A percentile compares a stretch with the other conserved stretches of the same genome.
phyloP scores from a whole-genome alignment of 2,329 filamentous ascomycete species.

The Fusarium transvaalense region DNA sequence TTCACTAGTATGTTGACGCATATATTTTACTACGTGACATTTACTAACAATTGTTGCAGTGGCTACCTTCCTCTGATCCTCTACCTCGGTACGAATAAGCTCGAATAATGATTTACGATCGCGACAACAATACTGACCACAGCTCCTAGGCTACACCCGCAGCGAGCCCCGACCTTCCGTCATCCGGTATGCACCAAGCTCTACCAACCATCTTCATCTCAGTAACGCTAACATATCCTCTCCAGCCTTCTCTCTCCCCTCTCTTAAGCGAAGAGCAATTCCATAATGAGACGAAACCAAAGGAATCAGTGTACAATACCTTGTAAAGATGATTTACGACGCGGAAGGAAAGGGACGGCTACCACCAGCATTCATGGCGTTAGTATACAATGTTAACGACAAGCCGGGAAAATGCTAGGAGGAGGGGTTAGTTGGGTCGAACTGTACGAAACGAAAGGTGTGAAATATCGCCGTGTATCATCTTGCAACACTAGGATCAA shows the following conservation, averaged over 20 bases:
- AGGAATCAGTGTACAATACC: constrained; percentile 47
- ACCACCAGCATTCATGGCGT: constrained; percentile 47
- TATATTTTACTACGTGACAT: neutral
- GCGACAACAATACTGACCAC: constrained; percentile 46
- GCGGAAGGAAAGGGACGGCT: constrained; percentile 7
- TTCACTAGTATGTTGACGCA: constrained; percentile 83
- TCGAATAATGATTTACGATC: constrained; percentile 27
- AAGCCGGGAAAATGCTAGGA: constrained; percentile 35
- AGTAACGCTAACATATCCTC: constrained; percentile 37
- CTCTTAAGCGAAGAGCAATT: constrained; percentile 59
- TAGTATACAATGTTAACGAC: constrained; percentile 39
- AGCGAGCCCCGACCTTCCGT: constrained; percentile 88
- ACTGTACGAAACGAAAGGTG: constrained; percentile 37
- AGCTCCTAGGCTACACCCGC: constrained; percentile 82
- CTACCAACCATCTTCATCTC: neutral
- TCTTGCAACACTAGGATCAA: constrained; percentile 29
- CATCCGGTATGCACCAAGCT: constrained; percentile 62
- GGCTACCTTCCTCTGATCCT: constrained; percentile 97
- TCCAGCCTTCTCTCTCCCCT: constrained; percentile 73
- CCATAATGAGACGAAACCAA: constrained; percentile 23
- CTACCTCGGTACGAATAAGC: constrained; percentile 80
- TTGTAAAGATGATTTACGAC: constrained; percentile 20
- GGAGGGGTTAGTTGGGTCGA: constrained; percentile 35
- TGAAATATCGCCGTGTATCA: constrained; percentile 44
- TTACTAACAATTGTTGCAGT: constrained; percentile 64